These are phyloP conservation scores for Phylloporus scabripes DNA, from an alignment of 768 basidiomycete species.

Conservation along the genomic window DNA sequence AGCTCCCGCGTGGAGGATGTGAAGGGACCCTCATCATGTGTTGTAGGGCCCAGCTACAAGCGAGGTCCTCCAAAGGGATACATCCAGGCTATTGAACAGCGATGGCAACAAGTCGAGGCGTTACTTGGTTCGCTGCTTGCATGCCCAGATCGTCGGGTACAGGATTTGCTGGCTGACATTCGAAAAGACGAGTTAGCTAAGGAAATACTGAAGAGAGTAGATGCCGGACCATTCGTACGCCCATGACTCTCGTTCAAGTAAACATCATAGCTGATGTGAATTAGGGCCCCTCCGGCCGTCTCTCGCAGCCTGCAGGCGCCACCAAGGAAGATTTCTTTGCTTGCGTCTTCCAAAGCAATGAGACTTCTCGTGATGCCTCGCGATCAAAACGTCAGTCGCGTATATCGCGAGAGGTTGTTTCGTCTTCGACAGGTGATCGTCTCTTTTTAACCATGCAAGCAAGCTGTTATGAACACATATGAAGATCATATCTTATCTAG, in stretches of 20 bases:
- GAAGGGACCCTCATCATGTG: slow-evolving; percentile 1
- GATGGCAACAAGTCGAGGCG: slow-evolving; percentile 90
- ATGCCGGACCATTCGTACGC: slow-evolving; percentile 73
- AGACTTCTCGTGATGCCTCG: slow-evolving; percentile 48
- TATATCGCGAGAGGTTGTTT: slow-evolving; percentile 74
- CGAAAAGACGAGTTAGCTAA: slow-evolving; percentile 69
- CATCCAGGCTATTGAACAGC: slow-evolving; percentile 86
- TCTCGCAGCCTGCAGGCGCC: slow-evolving; percentile 52
- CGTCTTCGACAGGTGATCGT: slow-evolving; percentile 52
- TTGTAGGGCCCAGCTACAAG: slow-evolving; percentile 67
- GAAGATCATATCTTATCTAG: slow-evolving; percentile 56
- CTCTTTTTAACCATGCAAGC: background rate
- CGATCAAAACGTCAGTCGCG: slow-evolving; percentile 69
- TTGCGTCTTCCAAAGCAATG: slow-evolving; percentile 59
- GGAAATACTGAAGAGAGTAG: slow-evolving; percentile 72
- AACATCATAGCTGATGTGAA: slow-evolving; percentile 4
- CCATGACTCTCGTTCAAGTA: background rate
- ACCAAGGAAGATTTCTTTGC: slow-evolving; percentile 79
- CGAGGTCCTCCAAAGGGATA: slow-evolving; percentile 88
- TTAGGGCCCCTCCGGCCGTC: slow-evolving; percentile 67
- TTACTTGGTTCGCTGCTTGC: slow-evolving; percentile 78
- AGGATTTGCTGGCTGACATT: slow-evolving; percentile 56
- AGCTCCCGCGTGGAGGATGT: background rate
- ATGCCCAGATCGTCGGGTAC: slow-evolving; percentile 61
- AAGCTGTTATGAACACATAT: slow-evolving; percentile 3